Base-by-base conservation (phyloP, 129 eudicot genomes). In the Ambrosia artemisiifolia region DNA sequence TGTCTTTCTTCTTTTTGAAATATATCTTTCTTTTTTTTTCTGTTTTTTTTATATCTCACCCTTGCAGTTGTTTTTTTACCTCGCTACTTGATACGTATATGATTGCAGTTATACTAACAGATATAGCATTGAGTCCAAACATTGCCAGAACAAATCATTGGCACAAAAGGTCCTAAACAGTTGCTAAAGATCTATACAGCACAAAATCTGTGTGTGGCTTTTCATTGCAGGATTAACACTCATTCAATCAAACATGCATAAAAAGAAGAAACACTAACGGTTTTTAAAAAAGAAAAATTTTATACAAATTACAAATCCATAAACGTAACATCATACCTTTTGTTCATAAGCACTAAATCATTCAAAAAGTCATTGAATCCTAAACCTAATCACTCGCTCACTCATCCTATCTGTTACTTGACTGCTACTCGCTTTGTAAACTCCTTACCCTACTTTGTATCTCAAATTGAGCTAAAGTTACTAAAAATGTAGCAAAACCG, bases 141-240 rank as follows among this genome's bases (percentile, higher is more conserved):
- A 48, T 68, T 67, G 33, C 54, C 16, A 65, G 43, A 28, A 28
- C 5, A 68, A 47, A 68, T 30, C 30, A 32, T 5, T n/a, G 2
- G 20, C 59, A 32, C 46, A 49, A 49, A 30, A 48, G 8, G 18
- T 63, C 30, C 30, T 32, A 32, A 33, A 14, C 65, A 60, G 44
- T 60, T 60, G 28, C 14, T 63, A 35, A n/a, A 16, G 28, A 61
- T 33, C 66, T 61, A 30, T 61, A 33, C 19, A 7, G 5, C 44
- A 2, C 46, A 35, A 35, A 11, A 33, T n/a, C n/a, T n/a, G n/a
- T n/a, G n/a, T n/a, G n/a, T n/a, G 74, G 64, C 62, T 70, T 70
- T 33, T 53, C 50, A 19, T 53, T 53, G 63, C 14, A 36, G 47
- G 47, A 19, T 53, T 35, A 36, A 20, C 34, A 44, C 30, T 59